Evolutionary conservation across 306 rosid species (phyloP), one percentile per base, ranked within the genome.

Genomic region (Purshia tridentata): DNA sequence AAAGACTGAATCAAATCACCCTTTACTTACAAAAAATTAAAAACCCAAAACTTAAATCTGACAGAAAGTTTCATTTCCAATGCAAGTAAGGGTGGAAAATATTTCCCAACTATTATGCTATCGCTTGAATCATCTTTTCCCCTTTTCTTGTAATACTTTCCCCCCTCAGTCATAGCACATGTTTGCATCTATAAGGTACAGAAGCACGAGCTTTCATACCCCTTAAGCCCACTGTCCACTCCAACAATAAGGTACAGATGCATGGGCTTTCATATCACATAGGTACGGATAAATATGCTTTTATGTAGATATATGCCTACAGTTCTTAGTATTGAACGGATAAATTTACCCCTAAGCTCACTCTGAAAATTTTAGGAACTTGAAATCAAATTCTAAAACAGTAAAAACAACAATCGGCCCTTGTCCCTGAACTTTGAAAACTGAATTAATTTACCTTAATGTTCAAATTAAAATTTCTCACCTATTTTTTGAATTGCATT

Each of bases 171-270:
- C 64, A 58, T 68, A 60, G 6, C n/a, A 50, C 23, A 49, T 50
- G 44, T 48, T 67, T 4, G 13, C 60, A 50, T 35, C 72, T n/a
- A 58, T 35, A 68, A 50, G 18, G 72, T 13, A 42, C 65, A 70
- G 14, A 54, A 6, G 74, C 13, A 70, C 13, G 52, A 54, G 65
- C 64, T 41, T 13, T 7, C 41, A 55, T 70, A 41, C 64, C 52
- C 63, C 63, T 41, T 53, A 10, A n/a, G 62, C 53, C 69, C 37
- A 44, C 69, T 42, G 53, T 50, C 73, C 61, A 52, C 62, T 51
- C 73, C 37, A 39, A 0, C 42, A 53, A 70, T 14, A 41, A 42
- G 20, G 41, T 20, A 53, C 73, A 53, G 22, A 19, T 40, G 62
- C 50, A 54, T 70, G 51, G 45, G 65, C 42, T 41, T 53, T 53